Evolutionary conservation across 108 stramenopile species (phyloP).

Genomic region (Schizochytrium sp.): DNA sequence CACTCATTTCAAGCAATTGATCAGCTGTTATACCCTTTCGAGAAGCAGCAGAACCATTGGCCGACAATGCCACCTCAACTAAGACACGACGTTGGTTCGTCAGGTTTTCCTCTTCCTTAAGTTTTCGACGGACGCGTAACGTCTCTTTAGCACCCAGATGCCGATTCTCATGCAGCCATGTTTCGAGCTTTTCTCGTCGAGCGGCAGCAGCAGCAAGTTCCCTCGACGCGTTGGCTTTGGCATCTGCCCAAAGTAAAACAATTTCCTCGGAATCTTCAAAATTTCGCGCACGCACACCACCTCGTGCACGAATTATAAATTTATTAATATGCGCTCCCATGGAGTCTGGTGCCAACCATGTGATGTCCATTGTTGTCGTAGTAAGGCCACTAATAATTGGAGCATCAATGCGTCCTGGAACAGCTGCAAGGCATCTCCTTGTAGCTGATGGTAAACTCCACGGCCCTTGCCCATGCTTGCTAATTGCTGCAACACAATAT

Average conservation of each 20-base stretch:
- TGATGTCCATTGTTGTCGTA: neutral
- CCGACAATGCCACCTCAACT: neutral
- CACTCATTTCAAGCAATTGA: slow-evolving; percentile 16
- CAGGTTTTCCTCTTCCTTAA: slow-evolving; percentile 2
- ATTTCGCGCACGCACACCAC: neutral
- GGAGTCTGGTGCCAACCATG: slow-evolving; percentile 30
- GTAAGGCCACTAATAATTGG: neutral
- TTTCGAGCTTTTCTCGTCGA: neutral
- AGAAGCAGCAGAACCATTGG: neutral
- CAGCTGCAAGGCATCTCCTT: neutral
- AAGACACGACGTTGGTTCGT: neutral
- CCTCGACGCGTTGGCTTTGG: neutral
- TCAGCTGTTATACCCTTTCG: neutral
- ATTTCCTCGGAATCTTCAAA: slow-evolving; percentile 38
- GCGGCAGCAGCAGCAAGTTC: neutral
- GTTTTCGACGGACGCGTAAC: slow-evolving; percentile 17
- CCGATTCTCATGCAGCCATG: slow-evolving; percentile 19
- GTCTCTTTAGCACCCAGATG: slow-evolving; percentile 53
- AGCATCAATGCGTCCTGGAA: slow-evolving; percentile 12
- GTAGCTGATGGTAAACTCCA: neutral
- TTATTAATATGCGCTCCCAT: slow-evolving; percentile 51
- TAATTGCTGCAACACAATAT: slow-evolving; percentile 13
- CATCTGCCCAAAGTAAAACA: slow-evolving; percentile 14
- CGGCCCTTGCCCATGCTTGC: neutral
- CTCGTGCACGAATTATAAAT: slow-evolving; percentile 26